Evolutionary conservation across 495 filamentous ascomycete genomes (phyloP).

Genomic region (Neurospora intermedia): DNA sequence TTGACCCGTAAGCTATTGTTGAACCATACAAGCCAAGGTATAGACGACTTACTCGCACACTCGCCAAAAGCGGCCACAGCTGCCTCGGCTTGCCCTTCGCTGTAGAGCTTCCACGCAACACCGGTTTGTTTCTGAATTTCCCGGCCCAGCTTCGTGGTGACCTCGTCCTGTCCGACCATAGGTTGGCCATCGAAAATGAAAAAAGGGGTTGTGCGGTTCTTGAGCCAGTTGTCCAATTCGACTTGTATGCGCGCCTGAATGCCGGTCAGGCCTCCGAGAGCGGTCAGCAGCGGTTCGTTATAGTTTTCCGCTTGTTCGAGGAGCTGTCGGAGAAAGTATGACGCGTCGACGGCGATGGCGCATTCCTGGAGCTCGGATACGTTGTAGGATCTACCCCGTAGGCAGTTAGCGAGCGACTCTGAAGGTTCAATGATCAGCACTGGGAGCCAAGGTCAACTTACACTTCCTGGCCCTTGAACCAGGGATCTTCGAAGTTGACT

Average conservation of each 20-base stretch:
- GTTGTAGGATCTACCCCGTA: constrained; percentile 19
- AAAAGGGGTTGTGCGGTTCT: constrained; percentile 52
- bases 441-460: constrained; percentile 12
- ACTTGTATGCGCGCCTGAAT: constrained; percentile 57
- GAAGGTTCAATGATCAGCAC: neutral
- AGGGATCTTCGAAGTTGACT: constrained; percentile 34
- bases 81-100: constrained; percentile 61
- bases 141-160: constrained; percentile 31
- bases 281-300: constrained; percentile 78
- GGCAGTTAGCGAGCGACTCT: constrained; percentile 6
- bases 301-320: constrained; percentile 55
- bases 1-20: constrained; percentile 22
- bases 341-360: constrained; percentile 77
- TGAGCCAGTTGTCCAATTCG: constrained; percentile 59
- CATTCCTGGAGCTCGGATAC: constrained; percentile 50
- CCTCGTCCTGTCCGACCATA: constrained; percentile 56
- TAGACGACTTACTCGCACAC: constrained; percentile 51
- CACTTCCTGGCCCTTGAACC: constrained; percentile 35
- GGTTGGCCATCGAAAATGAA: constrained; percentile 89
- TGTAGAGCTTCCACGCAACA: constrained; percentile 78
- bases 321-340: constrained; percentile 64
- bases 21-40: neutral
- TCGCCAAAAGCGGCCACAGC: constrained; percentile 72
- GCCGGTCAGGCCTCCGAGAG: constrained; percentile 82
- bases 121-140: constrained; percentile 41